Evolutionary conservation across 495 filamentous ascomycete species (phyloP).

Genomic region (Lentithecium fluviatile): DNA sequence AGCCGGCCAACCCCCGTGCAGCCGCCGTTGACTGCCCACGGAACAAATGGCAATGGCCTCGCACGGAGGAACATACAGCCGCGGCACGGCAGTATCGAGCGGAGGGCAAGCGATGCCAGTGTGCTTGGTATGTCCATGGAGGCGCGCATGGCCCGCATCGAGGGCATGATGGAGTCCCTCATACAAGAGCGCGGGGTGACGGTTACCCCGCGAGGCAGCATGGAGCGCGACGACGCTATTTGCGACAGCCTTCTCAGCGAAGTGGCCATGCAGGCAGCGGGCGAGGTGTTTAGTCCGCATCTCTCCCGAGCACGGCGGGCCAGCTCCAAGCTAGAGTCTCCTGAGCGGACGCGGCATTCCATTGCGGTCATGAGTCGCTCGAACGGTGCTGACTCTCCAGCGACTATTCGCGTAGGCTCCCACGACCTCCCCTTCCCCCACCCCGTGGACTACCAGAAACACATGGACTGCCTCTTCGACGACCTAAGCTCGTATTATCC

Average conservation of each 20-base stretch:
- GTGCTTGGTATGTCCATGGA: conserved; percentile 21
- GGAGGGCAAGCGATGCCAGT: conserved; percentile 22
- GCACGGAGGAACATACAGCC: conserved; percentile 13
- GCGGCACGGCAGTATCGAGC: conserved; percentile 19
- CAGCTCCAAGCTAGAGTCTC: neutral
- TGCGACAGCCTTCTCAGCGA: conserved; percentile 8
- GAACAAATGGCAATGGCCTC: conserved; percentile 12
- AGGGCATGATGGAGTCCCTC: conserved; percentile 25
- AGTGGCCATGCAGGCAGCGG: conserved; percentile 5
- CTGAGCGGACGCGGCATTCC: neutral
- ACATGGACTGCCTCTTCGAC: conserved; percentile 26
- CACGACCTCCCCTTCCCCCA: conserved; percentile 11
- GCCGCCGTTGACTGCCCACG: neutral
- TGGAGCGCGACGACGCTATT: conserved; percentile 12
- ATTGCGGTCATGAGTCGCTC: conserved; percentile 2
- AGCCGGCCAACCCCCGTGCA: conserved; percentile 18
- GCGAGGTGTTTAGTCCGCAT: no score
- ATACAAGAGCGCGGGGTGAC: conserved; percentile 11
- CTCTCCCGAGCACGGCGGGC: conserved; percentile 8
- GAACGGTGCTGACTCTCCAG: neutral
- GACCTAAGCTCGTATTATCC: conserved; percentile 19
- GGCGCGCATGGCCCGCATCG: conserved; percentile 26
- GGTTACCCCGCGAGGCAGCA: conserved; percentile 12
- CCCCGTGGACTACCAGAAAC: conserved; percentile 19
- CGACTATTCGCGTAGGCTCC: conserved; percentile 14